Evolutionary conservation across 192 early-diverging fungal species (phyloP).

Genomic region (Coemansia sp.): DNA sequence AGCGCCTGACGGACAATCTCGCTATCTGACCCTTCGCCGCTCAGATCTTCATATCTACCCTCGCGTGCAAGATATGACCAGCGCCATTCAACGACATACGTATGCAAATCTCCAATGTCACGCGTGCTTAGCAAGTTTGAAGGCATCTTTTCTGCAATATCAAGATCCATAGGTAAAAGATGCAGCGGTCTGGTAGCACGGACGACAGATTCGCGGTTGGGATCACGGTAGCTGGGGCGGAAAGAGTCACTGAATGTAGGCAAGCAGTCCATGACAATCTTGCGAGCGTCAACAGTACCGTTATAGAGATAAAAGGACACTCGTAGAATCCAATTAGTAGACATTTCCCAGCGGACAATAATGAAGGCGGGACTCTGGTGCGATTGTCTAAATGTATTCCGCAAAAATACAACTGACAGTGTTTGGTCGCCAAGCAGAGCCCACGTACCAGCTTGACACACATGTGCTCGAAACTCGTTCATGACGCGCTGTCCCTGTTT

Average conservation of each 20-base stretch:
- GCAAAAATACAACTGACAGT: conserved; percentile 48
- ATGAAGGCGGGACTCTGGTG: conserved; percentile 36
- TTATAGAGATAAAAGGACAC: conserved; percentile 50
- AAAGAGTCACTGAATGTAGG: conserved; percentile 37
- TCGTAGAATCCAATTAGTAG: conserved; percentile 47
- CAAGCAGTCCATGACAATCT: conserved; percentile 47
- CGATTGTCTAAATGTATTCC: conserved; percentile 36
- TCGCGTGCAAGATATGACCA: conserved; percentile 56
- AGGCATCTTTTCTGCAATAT: conserved; percentile 14
- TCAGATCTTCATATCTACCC: conserved; percentile 40
- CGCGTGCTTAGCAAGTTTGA: conserved; percentile 41
- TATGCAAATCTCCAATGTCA: conserved; percentile 52
- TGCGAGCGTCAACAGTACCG: conserved; percentile 42
- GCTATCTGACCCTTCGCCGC: conserved; percentile 47
- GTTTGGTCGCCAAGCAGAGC: conserved; percentile 39
- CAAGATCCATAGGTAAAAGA: conserved; percentile 45
- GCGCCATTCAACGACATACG: conserved; percentile 54
- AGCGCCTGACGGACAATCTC: conserved; percentile 53
- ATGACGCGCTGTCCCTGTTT: conserved; percentile 36
- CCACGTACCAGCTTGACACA: conserved; percentile 49
- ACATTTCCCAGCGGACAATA: conserved; percentile 47
- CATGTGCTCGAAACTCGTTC: conserved; percentile 47
- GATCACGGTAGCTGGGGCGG: conserved; percentile 28
- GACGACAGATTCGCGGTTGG: conserved; percentile 30
- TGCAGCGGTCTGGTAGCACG: conserved; percentile 49